Evolutionary conservation across 2,329 filamentous ascomycete species (phyloP), one percentile per base, ranked within the genome.

Genomic region (Cytospora leucostoma): DNA sequence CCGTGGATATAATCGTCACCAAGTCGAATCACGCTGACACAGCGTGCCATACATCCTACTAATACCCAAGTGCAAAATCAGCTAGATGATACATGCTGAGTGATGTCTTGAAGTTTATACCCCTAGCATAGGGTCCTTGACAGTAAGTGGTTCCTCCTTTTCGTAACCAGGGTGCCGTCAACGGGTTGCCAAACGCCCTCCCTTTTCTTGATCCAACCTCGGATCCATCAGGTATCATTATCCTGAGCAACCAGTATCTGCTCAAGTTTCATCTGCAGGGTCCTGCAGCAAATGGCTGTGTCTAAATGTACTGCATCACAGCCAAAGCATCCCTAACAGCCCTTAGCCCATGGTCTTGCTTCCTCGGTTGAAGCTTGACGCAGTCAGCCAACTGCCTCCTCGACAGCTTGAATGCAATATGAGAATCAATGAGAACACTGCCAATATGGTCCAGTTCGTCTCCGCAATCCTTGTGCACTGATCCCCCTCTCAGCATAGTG

Each of bases 371-470:
- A 0, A 65, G n/a, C 1, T 19, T 53, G 19, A 64, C 13, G 40
- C 64, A 65, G 33, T 58, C 49, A 6, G 38, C 53, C 21, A 65
- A 13, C 49, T 64, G 61, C 5, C 17, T 57, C 12, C 50, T 44
- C 7, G 64, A 65, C 3, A 65, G 21, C 49, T 50, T 58, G 34
- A 61, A 65, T 21, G 61, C 38, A 35, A 64, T 57, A 17, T 64
- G 47, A 12, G 64, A 58, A 21, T 64, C 64, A 13, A 64, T 62
- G 3, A 66, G 62, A 5, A 44, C 44, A 40, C 55, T 66, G 27
- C 62, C 62, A 3, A 54, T 38, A 7, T 52, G 44, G 17, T 64
- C 64, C 3, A 17, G 15, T 13, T 35, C 17, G 19, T 60, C 57
- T 10, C 11, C 53, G 35, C 27, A 49, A 2, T 12, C 33, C 8